phyloP scores from a whole-genome alignment of 495 filamentous ascomycete species.

The Echria macrotheca region DNA sequence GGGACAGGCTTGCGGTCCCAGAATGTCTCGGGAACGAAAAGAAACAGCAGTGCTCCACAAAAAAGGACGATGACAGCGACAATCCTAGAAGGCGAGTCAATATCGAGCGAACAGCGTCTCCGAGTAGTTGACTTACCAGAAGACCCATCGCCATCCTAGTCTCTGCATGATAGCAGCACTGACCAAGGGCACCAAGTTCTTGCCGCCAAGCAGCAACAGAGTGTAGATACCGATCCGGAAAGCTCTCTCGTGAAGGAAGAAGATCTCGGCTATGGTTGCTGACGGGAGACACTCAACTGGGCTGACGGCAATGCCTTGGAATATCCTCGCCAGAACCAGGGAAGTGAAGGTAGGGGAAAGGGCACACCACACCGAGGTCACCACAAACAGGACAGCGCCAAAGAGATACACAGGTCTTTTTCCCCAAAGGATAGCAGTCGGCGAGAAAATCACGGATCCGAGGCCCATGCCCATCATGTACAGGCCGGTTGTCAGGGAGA shows the following conservation, averaged over 20 bases:
- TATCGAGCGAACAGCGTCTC: neutral
- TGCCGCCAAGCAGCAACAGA: constrained; percentile 79
- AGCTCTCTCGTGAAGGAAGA: constrained; percentile 90
- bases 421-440: constrained; percentile 86
- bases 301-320: constrained; percentile 82
- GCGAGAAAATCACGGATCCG: constrained; percentile 76
- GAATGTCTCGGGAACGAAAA: constrained; percentile 94
- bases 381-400: constrained; percentile 67
- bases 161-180: constrained; percentile 79
- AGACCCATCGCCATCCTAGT: constrained; percentile 86
- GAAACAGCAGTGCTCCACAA: constrained; percentile 67
- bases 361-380: constrained; percentile 83
- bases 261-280: constrained; percentile 94
- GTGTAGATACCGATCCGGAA: constrained; percentile 97
- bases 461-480: constrained; percentile 94
- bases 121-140: constrained; percentile 55
- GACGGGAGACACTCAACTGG: constrained; percentile 94
- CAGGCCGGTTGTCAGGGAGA: constrained; percentile 85
- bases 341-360: constrained; percentile 73
- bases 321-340: constrained; percentile 73
- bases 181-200: constrained; percentile 84
- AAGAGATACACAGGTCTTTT: constrained; percentile 89
- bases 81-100: constrained; percentile 51
- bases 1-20: constrained; percentile 82
- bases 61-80: constrained; percentile 79